Evolutionary conservation across 345 rosid species (phyloP).

Genomic region (Iberis pinnata): DNA sequence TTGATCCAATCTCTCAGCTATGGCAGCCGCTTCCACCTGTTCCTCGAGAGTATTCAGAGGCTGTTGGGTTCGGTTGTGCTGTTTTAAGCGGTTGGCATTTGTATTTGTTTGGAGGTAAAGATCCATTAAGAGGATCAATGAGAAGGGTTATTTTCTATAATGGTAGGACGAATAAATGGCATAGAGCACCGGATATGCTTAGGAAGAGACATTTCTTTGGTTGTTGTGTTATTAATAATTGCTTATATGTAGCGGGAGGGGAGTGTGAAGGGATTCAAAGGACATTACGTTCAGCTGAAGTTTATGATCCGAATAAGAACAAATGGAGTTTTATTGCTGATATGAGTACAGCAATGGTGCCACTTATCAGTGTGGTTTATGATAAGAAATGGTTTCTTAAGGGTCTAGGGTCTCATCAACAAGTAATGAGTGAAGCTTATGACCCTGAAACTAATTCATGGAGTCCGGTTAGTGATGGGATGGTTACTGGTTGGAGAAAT

Average conservation of each 20-base stretch:
- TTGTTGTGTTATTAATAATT: conserved; percentile 86
- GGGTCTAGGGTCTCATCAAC: conserved; percentile 80
- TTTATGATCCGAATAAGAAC: conserved; percentile 82
- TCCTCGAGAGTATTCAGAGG: conserved; percentile 84
- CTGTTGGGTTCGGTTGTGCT: conserved; percentile 95
- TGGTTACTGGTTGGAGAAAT: conserved; percentile 92
- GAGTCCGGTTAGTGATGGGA: conserved; percentile 66
- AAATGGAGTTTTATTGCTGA: conserved; percentile 86
- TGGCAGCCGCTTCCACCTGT: conserved; percentile 98
- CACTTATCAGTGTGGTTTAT: conserved; percentile 82
- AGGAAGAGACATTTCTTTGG: conserved; percentile 91
- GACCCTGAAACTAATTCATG: conserved; percentile 68
- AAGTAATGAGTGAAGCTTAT: conserved; percentile 88
- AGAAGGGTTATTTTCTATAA: conserved; percentile 77
- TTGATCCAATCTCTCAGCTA: conserved; percentile 69
- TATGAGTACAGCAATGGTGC: conserved; percentile 98
- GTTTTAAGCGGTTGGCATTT: conserved; percentile 87
- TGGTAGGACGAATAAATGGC: conserved; percentile 95
- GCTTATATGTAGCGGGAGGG: conserved; percentile 96
- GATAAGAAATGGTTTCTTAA: conserved; percentile 89
- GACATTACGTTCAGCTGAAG: conserved; percentile 89
- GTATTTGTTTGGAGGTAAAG: conserved; percentile 92
- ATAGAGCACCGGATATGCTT: conserved; percentile 92
- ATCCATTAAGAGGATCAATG: conserved; percentile 85
- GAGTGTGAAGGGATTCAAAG: conserved; percentile 92